Percentiles rank a stretch among this genome's conserved stretches.
Evolutionary conservation across 176 grass and related monocot species (phyloP).

Genomic region (Cenchrus americanus): DNA sequence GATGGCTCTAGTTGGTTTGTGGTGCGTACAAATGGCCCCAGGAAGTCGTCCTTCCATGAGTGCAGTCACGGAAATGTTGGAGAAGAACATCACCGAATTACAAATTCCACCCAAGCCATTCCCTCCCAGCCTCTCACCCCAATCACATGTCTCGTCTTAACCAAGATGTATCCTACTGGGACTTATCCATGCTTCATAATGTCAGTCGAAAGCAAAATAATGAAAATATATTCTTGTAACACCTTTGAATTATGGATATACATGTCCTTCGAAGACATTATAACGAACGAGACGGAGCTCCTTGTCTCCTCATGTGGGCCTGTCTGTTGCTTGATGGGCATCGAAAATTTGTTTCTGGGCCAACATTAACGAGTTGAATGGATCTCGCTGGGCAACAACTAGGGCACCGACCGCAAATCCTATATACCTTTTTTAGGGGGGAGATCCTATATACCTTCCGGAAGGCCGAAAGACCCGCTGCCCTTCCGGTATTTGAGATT

Average conservation of each 20-base stretch:
- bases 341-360: no score
- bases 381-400: no score
- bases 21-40: constrained; percentile 52
- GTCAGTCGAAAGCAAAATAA: not conserved
- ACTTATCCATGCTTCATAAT: not conserved
- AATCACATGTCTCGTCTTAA: not conserved
- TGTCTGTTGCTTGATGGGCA: no score
- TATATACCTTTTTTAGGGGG: no score
- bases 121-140: not conserved
- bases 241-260: not conserved
- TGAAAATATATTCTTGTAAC: not conserved
- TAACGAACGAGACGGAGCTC: no score
- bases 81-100: constrained; percentile 43
- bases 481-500: no score
- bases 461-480: no score
- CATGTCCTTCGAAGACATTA: no score
- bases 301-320: no score
- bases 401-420: no score
- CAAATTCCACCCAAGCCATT: constrained; percentile 49
- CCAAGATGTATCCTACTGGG: not conserved
- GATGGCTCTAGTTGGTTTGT: constrained; percentile 51
- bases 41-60: constrained; percentile 54
- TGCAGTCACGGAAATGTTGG: constrained; percentile 59
- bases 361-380: no score
- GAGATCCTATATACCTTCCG: no score